Percentiles rank a stretch among this genome's conserved stretches.
These are phyloP conservation scores for Fomitopsis pulvina DNA, from an alignment of 768 basidiomycete genomes.

Conservation along the genomic window DNA sequence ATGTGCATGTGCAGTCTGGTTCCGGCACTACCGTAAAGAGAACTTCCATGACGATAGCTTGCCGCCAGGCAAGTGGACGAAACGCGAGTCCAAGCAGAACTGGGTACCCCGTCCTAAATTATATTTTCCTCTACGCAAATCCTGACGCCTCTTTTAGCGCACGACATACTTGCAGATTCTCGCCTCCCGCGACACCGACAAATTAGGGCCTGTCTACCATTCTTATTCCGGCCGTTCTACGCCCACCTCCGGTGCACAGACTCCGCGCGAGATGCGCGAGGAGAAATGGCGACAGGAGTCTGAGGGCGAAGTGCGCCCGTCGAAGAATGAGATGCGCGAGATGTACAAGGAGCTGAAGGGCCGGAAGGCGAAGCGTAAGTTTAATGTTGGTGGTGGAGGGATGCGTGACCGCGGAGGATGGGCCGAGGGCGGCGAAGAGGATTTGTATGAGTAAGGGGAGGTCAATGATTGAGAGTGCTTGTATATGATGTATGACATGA, in stretches of 20 bases:
- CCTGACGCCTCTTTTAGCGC: conserved; percentile 37
- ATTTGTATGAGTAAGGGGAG: neutral
- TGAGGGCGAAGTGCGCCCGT: conserved; percentile 46
- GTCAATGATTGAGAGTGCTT: no score
- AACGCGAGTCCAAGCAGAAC: conserved; percentile 88
- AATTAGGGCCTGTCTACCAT: conserved; percentile 28
- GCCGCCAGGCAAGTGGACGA: conserved; percentile 85
- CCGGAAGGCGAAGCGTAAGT: conserved; percentile 70
- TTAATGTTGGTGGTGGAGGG: conserved; percentile 50
- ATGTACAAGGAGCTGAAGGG: conserved; percentile 90
- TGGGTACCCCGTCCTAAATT: conserved; percentile 46
- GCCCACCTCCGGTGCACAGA: conserved; percentile 60
- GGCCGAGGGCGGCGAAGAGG: neutral
- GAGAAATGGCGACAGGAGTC: conserved; percentile 64
- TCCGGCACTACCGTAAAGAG: conserved; percentile 84
- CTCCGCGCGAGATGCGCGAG: conserved; percentile 72
- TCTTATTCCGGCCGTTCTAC: conserved; percentile 39
- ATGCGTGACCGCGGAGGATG: neutral
- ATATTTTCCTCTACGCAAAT: neutral
- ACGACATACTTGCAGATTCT: conserved; percentile 36
- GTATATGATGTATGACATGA: no score
- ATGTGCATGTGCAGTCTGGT: conserved; percentile 64
- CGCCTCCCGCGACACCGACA: conserved; percentile 33
- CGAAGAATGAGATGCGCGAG: conserved; percentile 82
- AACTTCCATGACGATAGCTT: conserved; percentile 77